A percentile compares a stretch with the other conserved stretches of the same genome.
Conservation (phyloP, 1,139 yeast genomes). For the Pichia sp. region DNA sequence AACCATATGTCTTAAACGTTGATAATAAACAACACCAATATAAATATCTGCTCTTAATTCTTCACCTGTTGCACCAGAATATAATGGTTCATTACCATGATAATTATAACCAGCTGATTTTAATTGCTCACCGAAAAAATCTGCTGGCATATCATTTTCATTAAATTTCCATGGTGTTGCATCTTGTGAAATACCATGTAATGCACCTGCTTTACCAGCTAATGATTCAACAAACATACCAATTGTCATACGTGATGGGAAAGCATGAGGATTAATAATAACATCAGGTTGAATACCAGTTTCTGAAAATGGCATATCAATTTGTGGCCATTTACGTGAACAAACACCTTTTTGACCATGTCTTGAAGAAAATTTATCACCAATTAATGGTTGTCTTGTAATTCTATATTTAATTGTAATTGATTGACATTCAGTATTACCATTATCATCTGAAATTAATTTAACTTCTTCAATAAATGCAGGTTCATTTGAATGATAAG, state of each 20-base stretch:
- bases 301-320: slow-evolving; percentile 96
- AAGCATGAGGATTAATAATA: slow-evolving; percentile 96
- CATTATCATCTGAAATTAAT: slow-evolving; percentile 75
- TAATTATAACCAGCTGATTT: slow-evolving; percentile 85
- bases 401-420: slow-evolving; percentile 86
- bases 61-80: slow-evolving; percentile 98
- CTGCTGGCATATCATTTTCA: slow-evolving; percentile 94
- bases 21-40: slow-evolving; percentile 95
- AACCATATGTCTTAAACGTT: slow-evolving; percentile 98
- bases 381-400: slow-evolving; percentile 89
- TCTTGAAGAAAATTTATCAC: slow-evolving; percentile 96
- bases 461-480: slow-evolving; percentile 96
- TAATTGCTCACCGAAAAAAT: slow-evolving; percentile 92
- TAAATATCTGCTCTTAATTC: slow-evolving; percentile 94
- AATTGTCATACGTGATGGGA: slow-evolving; percentile 99
- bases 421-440: slow-evolving; percentile 74
- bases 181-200: slow-evolving; percentile 97
- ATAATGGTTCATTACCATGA: slow-evolving; percentile 99
- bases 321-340: slow-evolving; percentile 95
- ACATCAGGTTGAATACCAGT: slow-evolving; percentile 96
- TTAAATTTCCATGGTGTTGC: slow-evolving; percentile 94
- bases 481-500: slow-evolving; percentile 91
- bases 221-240: slow-evolving; percentile 98
- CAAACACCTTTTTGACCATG: slow-evolving; percentile 99
- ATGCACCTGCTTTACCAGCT: slow-evolving; percentile 97